Evolutionary conservation across 1,139 yeast species (phyloP).

Genomic region (Saccharomyces hybrid): DNA sequence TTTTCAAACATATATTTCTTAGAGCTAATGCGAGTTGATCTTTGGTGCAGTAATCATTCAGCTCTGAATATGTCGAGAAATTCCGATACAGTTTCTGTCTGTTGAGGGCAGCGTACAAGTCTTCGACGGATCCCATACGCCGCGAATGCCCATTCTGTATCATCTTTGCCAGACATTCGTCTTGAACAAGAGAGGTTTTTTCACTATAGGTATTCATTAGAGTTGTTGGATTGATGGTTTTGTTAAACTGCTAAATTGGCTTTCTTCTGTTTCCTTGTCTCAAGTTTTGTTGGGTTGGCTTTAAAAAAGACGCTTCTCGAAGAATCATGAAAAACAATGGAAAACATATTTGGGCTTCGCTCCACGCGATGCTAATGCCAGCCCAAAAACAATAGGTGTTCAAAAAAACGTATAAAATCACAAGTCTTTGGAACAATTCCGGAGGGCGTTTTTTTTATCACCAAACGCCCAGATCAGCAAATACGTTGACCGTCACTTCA

Average conservation of each 20-base stretch:
- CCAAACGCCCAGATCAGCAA: background rate
- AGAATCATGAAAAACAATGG: background rate
- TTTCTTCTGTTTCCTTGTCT: background rate
- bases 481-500: background rate
- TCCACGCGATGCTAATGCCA: background rate
- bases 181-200: background rate
- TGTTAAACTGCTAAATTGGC: background rate
- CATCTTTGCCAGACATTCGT: background rate
- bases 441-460: background rate
- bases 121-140: slow-evolving; percentile 9
- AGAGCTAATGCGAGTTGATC: slow-evolving; percentile 8
- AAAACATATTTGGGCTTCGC: background rate
- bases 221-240: background rate
- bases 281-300: background rate
- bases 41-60: slow-evolving; percentile 3
- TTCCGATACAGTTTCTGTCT: slow-evolving; percentile 10
- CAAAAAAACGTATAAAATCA: background rate
- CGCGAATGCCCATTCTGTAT: slow-evolving; percentile 9
- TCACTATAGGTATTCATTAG: background rate
- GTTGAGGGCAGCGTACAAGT: slow-evolving; percentile 6
- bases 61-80: slow-evolving; percentile 8
- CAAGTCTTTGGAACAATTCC: background rate
- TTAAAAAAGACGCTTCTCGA: background rate
- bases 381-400: background rate
- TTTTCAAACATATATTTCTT: slow-evolving; percentile 6